Conservation (phyloP, 2,329 filamentous ascomycete species). For the Trichocomaceae sp. region DNA sequence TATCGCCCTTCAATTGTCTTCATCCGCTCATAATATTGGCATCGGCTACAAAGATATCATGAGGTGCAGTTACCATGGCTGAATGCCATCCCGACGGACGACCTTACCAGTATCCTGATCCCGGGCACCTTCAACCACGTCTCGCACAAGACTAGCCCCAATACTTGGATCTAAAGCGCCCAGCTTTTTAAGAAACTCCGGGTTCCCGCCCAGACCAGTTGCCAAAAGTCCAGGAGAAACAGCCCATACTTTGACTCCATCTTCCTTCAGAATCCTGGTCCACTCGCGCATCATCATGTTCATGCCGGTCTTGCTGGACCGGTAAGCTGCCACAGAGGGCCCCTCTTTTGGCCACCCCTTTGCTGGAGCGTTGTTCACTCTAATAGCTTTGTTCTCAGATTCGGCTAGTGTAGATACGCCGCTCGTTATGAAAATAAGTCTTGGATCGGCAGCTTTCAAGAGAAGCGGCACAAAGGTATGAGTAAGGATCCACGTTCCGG, state of each 20-base stretch:
- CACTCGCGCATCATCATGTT: constrained; percentile 48
- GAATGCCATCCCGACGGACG: constrained; percentile 19
- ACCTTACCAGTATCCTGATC: constrained; percentile 39
- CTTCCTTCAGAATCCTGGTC: constrained; percentile 37
- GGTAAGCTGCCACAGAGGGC: constrained; percentile 28
- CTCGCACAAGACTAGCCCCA: no score
- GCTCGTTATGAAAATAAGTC: constrained; percentile 45
- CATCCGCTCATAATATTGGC: no score
- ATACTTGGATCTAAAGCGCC: no score
- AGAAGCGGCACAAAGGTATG: constrained; percentile 46
- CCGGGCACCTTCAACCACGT: constrained; percentile 37
- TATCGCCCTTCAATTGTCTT: no score
- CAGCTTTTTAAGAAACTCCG: constrained; percentile 20
- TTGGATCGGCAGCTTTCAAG: constrained; percentile 41
- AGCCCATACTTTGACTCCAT: constrained; percentile 47
- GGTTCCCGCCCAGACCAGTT: constrained; percentile 39
- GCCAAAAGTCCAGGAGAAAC: constrained; percentile 47
- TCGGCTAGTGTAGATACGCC: constrained; percentile 34
- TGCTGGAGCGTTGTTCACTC: background rate
- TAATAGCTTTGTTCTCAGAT: constrained; percentile 13
- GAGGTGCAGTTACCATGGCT: background rate
- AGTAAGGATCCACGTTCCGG: constrained; percentile 42
- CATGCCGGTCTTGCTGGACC: constrained; percentile 41
- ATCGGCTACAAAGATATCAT: no score
- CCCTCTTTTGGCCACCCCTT: constrained; percentile 40